phyloP scores from a whole-genome alignment of 139 green algal genomes.

The Chlamydomonas sp. region DNA sequence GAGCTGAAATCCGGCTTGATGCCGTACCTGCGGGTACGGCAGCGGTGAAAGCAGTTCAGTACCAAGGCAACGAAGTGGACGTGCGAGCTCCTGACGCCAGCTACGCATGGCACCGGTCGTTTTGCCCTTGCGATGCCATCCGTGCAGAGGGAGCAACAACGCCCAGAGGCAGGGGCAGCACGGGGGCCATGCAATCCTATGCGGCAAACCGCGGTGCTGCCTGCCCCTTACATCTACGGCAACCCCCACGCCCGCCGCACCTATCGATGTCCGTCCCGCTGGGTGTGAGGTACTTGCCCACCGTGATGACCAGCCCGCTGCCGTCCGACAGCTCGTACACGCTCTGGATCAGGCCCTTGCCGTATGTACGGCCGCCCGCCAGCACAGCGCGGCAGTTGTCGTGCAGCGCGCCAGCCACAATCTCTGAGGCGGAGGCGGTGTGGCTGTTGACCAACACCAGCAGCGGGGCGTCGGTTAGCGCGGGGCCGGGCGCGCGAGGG shows the following conservation, averaged over 20 bases:
- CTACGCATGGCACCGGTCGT: neutral
- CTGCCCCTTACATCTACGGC: neutral
- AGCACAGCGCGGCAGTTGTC: slow-evolving; percentile 96
- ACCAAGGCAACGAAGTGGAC: neutral
- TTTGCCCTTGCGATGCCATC: neutral
- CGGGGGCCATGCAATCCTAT: neutral
- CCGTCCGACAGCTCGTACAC: slow-evolving; percentile 96
- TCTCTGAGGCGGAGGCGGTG: slow-evolving; percentile 91
- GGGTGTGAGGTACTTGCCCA: slow-evolving; percentile 97
- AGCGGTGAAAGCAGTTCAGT: neutral
- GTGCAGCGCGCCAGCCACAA: slow-evolving; percentile 90
- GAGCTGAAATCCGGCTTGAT: slow-evolving; percentile 51
- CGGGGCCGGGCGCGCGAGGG: slow-evolving; percentile 42
- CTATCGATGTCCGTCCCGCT: slow-evolving; percentile 63
- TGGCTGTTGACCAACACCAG: slow-evolving; percentile 88
- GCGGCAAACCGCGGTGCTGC: neutral
- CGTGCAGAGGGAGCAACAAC: neutral
- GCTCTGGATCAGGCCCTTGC: slow-evolving; percentile 96
- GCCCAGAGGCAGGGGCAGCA: neutral
- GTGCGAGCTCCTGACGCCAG: neutral
- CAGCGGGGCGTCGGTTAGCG: slow-evolving; percentile 50
- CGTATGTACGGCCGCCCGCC: slow-evolving; percentile 88
- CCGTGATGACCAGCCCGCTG: slow-evolving; percentile 91
- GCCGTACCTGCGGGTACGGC: slow-evolving; percentile 15
- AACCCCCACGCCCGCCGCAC: neutral